Percentiles rank a stretch among this genome's conserved stretches.
phyloP scores from a whole-genome alignment of 129 eudicot species.

The Flaveria brownii region DNA sequence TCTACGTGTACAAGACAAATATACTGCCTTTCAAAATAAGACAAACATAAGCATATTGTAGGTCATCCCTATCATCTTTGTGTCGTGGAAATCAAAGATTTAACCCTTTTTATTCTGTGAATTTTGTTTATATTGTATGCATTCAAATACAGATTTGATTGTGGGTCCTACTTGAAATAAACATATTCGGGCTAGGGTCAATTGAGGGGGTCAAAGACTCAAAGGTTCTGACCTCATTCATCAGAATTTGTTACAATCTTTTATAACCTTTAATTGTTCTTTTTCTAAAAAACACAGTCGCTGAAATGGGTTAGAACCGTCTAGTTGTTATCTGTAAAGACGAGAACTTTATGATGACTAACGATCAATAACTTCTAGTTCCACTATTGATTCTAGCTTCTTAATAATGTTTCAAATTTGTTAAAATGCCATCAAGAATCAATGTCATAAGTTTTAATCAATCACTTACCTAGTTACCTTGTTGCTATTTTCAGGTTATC shows the following conservation, averaged over 20 bases:
- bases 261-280: no score
- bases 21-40: conserved; percentile 10
- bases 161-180: conserved; percentile 13
- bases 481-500: conserved; percentile 30
- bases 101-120: background rate
- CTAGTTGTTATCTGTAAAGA: no score
- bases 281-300: no score
- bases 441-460: background rate
- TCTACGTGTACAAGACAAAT: conserved; percentile 40
- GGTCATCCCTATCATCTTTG: conserved; percentile 24
- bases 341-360: no score
- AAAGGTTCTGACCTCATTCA: no score
- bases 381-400: no score
- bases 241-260: no score
- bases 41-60: conserved; percentile 24
- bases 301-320: no score
- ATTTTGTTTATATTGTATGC: background rate
- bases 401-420: background rate
- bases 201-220: no score
- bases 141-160: background rate
- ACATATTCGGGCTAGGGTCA: no score
- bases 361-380: no score
- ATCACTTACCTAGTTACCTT: background rate
- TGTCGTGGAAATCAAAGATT: conserved; percentile 25
- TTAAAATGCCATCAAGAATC: background rate